Base-by-base conservation (phyloP, 2,329 filamentous ascomycete species). In the Neonectria magnoliae region DNA sequence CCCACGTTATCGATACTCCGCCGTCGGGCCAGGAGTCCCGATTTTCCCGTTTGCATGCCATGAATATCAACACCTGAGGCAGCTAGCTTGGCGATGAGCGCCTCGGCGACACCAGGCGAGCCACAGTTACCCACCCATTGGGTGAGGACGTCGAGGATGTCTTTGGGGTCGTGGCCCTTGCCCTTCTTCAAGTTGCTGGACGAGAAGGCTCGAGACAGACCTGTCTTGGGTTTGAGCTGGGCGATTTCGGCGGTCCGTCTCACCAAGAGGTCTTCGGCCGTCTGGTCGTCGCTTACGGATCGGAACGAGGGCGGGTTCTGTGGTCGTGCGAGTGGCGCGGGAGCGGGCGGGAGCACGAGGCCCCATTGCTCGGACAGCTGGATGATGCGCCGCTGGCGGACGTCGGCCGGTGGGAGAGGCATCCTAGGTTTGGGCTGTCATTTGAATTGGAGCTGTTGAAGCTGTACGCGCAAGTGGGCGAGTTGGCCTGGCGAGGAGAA, bases 21-120 rank as follows among this genome's bases (percentile, higher is more conserved):
- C 55, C 84, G 80, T 44, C 85, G 77, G 41, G 78, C 82, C 7
- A 87, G 74, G 9, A 88, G 72, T 45, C 81, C 80, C 2, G 81
- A 80, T 57, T 83, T 85, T 60, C 80, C 82, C 70, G 83, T 85
- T 57, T 81, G 79, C 47, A 75, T 77, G 14, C 84, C 79, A 57
- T 85, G 84, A 14, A 88, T 72, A 56, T 87, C 83, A 4, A 85
- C 83, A 14, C 87, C 87, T 1, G 80, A 81, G 1, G 78, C 75
- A 38, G 80, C 78, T 36, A 89, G 76, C 73, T 84, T 86, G 4
- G 75, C 77, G 31, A 88, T 81, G 25, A 89, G 79, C 0, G 84
- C 84, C 70, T 88, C 84, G n/a, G 85, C 86, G 5, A 88, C 82
- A 9, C 83, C 86, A 0, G 86, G 81, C 0, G 84, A 81, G 13